These are phyloP conservation scores for Thozetella sp. DNA, from an alignment of 495 filamentous ascomycete species.

Conservation along the genomic window DNA sequence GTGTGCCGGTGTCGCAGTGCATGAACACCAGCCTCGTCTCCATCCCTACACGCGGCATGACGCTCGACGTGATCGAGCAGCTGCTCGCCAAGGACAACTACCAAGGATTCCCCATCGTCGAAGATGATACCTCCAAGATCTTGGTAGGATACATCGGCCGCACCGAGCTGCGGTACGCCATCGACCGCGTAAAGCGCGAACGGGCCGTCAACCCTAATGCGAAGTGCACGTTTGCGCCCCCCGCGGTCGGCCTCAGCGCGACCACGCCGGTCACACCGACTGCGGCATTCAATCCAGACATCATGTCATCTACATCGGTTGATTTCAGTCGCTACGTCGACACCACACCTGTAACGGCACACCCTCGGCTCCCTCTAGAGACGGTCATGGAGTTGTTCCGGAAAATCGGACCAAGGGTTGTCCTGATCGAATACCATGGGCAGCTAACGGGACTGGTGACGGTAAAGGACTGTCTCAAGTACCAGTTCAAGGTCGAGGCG, in stretches of 20 bases:
- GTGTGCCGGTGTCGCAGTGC: slow-evolving; percentile 88
- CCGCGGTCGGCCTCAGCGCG: slow-evolving; percentile 34
- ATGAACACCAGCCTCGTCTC: slow-evolving; percentile 83
- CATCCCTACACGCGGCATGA: slow-evolving; percentile 75
- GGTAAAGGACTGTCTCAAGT: slow-evolving; percentile 96
- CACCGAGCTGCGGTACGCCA: slow-evolving; percentile 91
- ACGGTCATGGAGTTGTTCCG: slow-evolving; percentile 99
- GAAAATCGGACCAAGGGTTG: slow-evolving; percentile 94
- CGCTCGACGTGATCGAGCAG: slow-evolving; percentile 70
- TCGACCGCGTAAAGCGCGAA: slow-evolving; percentile 79
- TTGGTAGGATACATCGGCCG: slow-evolving; percentile 94
- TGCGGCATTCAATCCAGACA: slow-evolving; percentile 55
- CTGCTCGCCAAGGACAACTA: slow-evolving; percentile 81
- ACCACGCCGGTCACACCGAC: slow-evolving; percentile 60
- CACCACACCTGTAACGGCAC: slow-evolving; percentile 85
- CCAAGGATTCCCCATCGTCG: slow-evolving; percentile 94
- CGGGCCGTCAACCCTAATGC: slow-evolving; percentile 65
- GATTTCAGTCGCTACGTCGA: slow-evolving; percentile 91
- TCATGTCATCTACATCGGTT: slow-evolving; percentile 56
- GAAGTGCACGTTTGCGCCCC: slow-evolving; percentile 78
- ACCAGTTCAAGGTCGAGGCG: slow-evolving; percentile 95
- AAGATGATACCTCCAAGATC: slow-evolving; percentile 67
- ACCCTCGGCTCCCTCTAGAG: slow-evolving; percentile 89
- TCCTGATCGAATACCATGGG: slow-evolving; percentile 89
- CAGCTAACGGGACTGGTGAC: slow-evolving; percentile 84